Percentiles rank a stretch among this genome's conserved stretches.
Evolutionary conservation across 1,284 basidiomycete species (phyloP).

Genomic region (Singerocomus inundabilis): DNA sequence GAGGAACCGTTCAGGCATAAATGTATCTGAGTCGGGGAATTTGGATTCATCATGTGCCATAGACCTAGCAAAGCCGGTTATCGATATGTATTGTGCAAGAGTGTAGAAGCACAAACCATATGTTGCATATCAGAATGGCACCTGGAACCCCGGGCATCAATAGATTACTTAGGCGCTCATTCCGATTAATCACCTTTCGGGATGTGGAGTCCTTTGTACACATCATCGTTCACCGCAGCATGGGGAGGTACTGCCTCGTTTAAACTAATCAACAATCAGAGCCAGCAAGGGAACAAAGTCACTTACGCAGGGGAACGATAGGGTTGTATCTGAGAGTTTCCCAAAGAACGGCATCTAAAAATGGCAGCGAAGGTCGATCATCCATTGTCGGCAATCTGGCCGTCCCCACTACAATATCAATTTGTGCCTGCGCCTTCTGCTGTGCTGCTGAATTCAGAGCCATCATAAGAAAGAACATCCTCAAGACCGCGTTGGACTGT

Average conservation of each 20-base stretch:
- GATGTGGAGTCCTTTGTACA: constrained; percentile 12
- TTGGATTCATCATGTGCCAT: too few species aligned
- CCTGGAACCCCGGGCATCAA: not conserved
- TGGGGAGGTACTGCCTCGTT: constrained; percentile 8
- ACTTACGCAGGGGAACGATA: constrained; percentile 11
- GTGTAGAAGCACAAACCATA: constrained; percentile 8
- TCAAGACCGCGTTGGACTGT: constrained; percentile 4
- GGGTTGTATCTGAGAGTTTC: too few species aligned
- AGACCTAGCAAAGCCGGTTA: not conserved
- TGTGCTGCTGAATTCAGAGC: constrained; percentile 30
- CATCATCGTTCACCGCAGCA: constrained; percentile 2
- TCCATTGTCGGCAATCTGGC: constrained; percentile 31
- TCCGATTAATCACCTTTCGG: constrained; percentile 10
- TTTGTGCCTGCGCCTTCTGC: constrained; percentile 28
- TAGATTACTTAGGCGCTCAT: not conserved
- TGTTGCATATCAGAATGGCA: constrained; percentile 5
- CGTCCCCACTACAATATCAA: constrained; percentile 31
- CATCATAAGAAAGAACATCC: constrained; percentile 36
- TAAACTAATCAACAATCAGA: too few species aligned
- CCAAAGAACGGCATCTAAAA: constrained; percentile 29
- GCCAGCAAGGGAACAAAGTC: rapidly evolving
- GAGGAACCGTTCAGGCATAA: too few species aligned
- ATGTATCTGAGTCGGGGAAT: too few species aligned
- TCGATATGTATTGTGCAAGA: not conserved
- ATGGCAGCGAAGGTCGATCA: constrained; percentile 30